phyloP scores from a whole-genome alignment of 225 moss, liverwort and hornwort species.

The Pleurozium schreberi region DNA sequence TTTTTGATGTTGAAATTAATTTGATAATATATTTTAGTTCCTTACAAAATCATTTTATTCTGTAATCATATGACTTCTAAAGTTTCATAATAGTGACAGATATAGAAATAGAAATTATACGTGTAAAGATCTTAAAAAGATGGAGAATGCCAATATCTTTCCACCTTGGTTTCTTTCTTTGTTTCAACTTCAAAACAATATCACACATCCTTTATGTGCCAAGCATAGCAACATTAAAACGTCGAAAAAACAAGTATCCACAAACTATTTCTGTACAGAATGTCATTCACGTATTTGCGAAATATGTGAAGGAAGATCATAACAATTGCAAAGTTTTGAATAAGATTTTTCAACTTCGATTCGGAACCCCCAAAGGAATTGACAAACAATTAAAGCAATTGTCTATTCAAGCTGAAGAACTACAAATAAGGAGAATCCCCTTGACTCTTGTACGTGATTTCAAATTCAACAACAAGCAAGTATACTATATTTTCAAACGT shows the following conservation, averaged over 20 bases:
- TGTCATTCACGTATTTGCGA: neutral
- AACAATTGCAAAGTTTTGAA: neutral
- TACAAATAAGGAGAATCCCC: accelerated
- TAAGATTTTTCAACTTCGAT: neutral
- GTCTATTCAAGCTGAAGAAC: neutral
- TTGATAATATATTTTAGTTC: neutral
- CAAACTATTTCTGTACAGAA: neutral
- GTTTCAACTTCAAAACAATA: neutral
- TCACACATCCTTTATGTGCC: neutral
- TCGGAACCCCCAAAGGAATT: neutral
- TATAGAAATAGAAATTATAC: too few species aligned
- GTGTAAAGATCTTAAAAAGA: neutral
- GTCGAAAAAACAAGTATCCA: neutral
- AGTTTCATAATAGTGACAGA: neutral
- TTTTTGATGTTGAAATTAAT: too few species aligned
- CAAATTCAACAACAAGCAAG: neutral
- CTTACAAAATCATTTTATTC: too few species aligned
- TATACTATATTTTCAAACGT: neutral
- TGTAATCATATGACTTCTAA: neutral
- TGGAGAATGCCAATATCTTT: neutral
- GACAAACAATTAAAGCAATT: neutral
- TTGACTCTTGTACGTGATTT: neutral
- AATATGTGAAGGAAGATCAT: neutral
- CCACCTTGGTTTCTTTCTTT: neutral
- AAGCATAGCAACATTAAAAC: neutral